These are phyloP conservation scores for Microcera coccophila DNA, from an alignment of 2,329 filamentous ascomycete genomes.

Conservation along the genomic window DNA sequence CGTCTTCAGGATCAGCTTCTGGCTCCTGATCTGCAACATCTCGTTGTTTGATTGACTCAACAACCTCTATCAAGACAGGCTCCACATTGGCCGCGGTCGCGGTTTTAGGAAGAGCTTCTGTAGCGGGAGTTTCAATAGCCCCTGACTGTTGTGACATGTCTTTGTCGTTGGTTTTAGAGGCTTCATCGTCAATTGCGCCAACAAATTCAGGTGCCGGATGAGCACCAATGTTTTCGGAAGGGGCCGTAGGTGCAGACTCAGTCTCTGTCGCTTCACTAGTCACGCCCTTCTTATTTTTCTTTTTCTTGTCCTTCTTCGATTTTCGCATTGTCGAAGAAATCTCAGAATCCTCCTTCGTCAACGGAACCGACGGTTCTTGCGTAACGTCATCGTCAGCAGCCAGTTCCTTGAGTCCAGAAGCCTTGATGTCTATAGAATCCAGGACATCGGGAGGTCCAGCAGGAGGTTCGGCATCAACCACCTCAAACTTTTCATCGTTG, in stretches of 20 bases:
- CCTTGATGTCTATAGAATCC: slow-evolving; percentile 18
- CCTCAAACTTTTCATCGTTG: slow-evolving; percentile 22
- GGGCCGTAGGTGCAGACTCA: slow-evolving; percentile 13
- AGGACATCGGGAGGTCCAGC: slow-evolving; percentile 18
- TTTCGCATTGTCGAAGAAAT: slow-evolving; percentile 20
- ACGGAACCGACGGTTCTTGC: slow-evolving; percentile 9
- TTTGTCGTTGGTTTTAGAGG: slow-evolving; percentile 12
- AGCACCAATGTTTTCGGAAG: slow-evolving; percentile 14
- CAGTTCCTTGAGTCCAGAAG: slow-evolving; percentile 11
- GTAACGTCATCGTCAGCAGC: slow-evolving; percentile 10
- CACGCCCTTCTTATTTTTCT: slow-evolving; percentile 30
- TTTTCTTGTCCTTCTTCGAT: slow-evolving; percentile 34
- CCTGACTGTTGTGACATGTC: slow-evolving; percentile 15
- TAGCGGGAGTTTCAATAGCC: slow-evolving; percentile 8
- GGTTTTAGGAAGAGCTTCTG: slow-evolving; percentile 10
- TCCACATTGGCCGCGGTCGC: slow-evolving; percentile 9
- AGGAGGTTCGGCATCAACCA: slow-evolving; percentile 23
- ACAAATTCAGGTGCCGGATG: slow-evolving; percentile 9
- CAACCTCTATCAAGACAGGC: slow-evolving; percentile 11
- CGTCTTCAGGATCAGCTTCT: slow-evolving; percentile 28
- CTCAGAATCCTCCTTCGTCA: slow-evolving; percentile 19
- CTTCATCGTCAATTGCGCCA: slow-evolving; percentile 9
- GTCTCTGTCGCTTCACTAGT: slow-evolving; percentile 18
- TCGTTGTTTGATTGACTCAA: slow-evolving; percentile 17
- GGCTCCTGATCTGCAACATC: slow-evolving; percentile 20